These are phyloP conservation scores for Gloeopeniophorella convolvens DNA, from an alignment of 768 basidiomycete genomes.

Conservation along the genomic window DNA sequence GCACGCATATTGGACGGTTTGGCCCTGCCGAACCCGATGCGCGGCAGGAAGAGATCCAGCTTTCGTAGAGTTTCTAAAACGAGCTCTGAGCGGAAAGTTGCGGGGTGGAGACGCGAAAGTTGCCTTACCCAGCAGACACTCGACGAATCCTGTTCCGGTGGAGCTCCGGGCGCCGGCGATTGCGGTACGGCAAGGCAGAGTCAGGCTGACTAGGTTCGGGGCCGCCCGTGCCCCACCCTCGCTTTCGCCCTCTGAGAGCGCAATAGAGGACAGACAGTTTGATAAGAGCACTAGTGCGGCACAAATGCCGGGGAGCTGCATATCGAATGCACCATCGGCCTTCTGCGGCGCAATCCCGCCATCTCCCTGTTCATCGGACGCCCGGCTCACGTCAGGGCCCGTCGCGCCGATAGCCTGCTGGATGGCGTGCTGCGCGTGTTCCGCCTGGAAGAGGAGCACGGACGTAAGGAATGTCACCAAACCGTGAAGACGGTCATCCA, in stretches of 20 bases:
- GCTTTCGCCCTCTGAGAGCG: constrained; percentile 13
- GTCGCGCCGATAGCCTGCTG: constrained; percentile 5
- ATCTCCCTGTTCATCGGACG: neutral
- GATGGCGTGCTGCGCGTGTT: constrained; percentile 7
- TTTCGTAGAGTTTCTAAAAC: constrained; percentile 59
- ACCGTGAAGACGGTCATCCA: neutral
- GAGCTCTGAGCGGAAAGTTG: neutral
- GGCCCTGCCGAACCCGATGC: constrained; percentile 73
- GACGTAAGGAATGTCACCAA: constrained; percentile 10
- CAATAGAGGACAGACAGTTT: constrained; percentile 12
- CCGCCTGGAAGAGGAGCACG: constrained; percentile 3
- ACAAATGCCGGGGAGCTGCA: constrained; percentile 17
- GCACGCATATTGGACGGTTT: constrained; percentile 26
- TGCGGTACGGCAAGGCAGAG: constrained; percentile 5
- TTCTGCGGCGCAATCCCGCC: neutral
- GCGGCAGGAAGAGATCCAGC: constrained; percentile 78
- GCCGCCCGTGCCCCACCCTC: neutral
- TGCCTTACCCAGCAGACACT: constrained; percentile 23
- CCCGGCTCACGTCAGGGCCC: neutral
- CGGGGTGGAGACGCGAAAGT: neutral
- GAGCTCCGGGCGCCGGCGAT: constrained; percentile 5
- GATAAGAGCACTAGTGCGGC: constrained; percentile 16
- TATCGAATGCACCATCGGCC: constrained; percentile 3
- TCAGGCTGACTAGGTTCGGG: constrained; percentile 7
- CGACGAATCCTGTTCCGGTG: constrained; percentile 19